These are phyloP conservation scores for Epipyxis sp. DNA, from an alignment of 108 stramenopile species.

Conservation along the genomic window DNA sequence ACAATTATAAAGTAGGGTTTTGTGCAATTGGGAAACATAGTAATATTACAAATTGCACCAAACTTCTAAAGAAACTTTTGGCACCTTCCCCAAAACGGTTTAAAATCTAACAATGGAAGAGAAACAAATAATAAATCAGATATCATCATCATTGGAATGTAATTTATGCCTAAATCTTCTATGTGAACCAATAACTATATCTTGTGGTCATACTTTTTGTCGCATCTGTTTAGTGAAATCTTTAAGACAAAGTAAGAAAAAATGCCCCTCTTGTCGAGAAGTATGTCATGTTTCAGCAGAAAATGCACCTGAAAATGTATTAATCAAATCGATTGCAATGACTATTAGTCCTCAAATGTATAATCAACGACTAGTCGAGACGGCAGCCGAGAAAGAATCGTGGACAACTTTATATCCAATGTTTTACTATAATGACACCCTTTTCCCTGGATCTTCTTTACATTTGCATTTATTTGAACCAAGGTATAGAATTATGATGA, in stretches of 20 bases:
- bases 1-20: no score
- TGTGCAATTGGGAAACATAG: no score
- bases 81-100: no score
- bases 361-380: background rate
- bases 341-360: background rate
- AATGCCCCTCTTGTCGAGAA: background rate
- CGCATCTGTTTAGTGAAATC: background rate
- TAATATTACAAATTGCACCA: no score
- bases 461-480: background rate
- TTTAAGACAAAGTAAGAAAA: background rate
- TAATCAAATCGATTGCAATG: slow-evolving; percentile 1
- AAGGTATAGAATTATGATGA: background rate
- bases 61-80: no score
- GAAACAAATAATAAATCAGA: no score
- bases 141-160: no score
- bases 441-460: background rate
- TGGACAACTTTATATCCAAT: background rate
- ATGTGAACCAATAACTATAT: background rate
- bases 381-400: background rate
- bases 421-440: background rate
- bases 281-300: background rate
- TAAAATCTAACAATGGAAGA: no score
- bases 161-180: background rate
- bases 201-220: slow-evolving; percentile 6
- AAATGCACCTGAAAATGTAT: background rate